Evolutionary conservation across 106 monocot genomes (phyloP), one percentile per base, ranked within the genome.

Genomic region (Allium sativum): DNA sequence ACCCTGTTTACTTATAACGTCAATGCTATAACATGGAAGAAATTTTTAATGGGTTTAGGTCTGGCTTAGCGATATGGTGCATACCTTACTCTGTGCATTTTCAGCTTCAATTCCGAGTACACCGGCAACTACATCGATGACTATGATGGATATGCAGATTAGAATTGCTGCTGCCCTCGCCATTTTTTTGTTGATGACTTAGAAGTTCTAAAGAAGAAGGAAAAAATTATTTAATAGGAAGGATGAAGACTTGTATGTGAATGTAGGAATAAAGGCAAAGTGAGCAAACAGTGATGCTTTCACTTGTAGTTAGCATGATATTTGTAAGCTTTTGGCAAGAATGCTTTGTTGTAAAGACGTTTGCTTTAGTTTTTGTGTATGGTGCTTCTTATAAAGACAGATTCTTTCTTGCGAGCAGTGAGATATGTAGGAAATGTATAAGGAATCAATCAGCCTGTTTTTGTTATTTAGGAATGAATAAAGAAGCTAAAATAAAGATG

Each of bases 41-140:
- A 56, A 56, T 7, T 16, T n/a, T 16, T 14, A 7, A 53, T 53
- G 53, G 31, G 31, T 31, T 5, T 31, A 31, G 31, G 3, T 2
- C 2, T 31, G 3, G 31, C 2, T 31, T 31, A 31, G 31, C 31
- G 5, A 31, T 31, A 31, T 31, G 31, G 31, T 31, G 6, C 40
- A 18, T 62, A 59, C 93, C 81, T 94, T 82, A 70, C 75, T 86
- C 64, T 94, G 86, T 52, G 77, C 71, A 43, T 68, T 61, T 64
- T 94, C 80, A 14, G 89, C 93, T 80, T 94, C 56, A 12, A 94
- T 76, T 21, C 89, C 93, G 6, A 94, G 74, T 13, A 86, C 47
- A n/a, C 93, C 89, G 12, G 89, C 93, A 2, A 66, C 65, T 8
- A 73, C 48, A 47, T 94, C 93, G 52, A 89, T 61, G 57, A 56